Conservation (phyloP, 345 rosid species). For the Salix exigua region DNA sequence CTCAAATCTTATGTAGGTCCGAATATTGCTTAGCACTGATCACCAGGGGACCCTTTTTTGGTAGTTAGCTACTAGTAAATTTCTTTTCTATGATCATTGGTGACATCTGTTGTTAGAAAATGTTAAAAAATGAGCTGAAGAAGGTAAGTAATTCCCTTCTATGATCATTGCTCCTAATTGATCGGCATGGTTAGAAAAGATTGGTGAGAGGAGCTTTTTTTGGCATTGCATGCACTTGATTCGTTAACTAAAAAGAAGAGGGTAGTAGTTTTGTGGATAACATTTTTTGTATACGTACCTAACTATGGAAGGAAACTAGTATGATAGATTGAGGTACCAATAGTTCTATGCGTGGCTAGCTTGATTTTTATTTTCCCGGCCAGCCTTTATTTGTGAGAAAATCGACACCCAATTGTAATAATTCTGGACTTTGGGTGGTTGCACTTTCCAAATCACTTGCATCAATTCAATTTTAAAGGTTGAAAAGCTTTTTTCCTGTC, state of each 20-base stretch:
- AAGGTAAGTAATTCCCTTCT: not conserved
- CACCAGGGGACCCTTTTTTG: not conserved
- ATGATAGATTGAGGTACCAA: not conserved
- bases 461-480: not conserved
- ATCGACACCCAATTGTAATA: too few relatives aligned
- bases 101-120: not conserved
- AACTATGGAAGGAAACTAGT: not conserved
- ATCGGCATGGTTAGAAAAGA: not conserved
- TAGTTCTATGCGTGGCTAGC: too few relatives aligned
- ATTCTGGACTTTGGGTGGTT: not conserved
- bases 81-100: too few relatives aligned
- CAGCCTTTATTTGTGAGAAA: too few relatives aligned
- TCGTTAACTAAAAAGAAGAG: too few relatives aligned
- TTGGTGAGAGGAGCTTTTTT: not conserved
- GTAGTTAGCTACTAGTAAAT: not conserved
- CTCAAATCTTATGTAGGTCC: constrained; percentile 15
- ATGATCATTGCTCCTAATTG: not conserved
- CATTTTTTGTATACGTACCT: too few relatives aligned
- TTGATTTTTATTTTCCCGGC: too few relatives aligned
- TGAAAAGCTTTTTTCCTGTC: constrained; percentile 4
- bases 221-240: too few relatives aligned
- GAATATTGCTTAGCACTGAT: too few relatives aligned
- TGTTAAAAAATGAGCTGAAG: constrained; percentile 19
- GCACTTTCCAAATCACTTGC: not conserved
- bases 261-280: too few relatives aligned